phyloP scores from a whole-genome alignment of 1,284 basidiomycete species.

The Tilletia horrida region DNA sequence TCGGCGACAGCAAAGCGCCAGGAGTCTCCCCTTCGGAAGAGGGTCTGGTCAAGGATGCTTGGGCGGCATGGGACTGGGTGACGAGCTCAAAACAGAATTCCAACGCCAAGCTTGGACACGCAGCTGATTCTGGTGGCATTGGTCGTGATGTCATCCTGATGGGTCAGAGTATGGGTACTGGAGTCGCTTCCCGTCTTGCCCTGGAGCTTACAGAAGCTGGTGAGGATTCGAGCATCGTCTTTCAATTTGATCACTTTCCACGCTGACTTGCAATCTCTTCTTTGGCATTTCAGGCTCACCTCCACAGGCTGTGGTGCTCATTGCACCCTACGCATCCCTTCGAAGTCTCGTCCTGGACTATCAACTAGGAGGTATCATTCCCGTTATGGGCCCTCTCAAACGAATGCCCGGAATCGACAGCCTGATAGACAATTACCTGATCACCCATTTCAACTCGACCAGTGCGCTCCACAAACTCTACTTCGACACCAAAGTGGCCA shows the following conservation, averaged over 20 bases:
- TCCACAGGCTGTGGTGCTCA: slow-evolving; percentile 66
- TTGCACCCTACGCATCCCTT: slow-evolving; percentile 75
- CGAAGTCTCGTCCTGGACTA: slow-evolving; percentile 69
- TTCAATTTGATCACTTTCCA: no score
- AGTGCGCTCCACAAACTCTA: slow-evolving; percentile 25
- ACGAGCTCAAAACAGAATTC: slow-evolving; percentile 37
- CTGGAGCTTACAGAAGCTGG: slow-evolving; percentile 64
- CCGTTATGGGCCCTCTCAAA: slow-evolving; percentile 69
- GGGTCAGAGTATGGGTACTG: slow-evolving; percentile 80
- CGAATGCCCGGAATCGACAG: slow-evolving; percentile 69
- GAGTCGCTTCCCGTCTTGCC: slow-evolving; percentile 67
- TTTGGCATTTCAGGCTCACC: slow-evolving; percentile 33
- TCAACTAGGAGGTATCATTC: slow-evolving; percentile 61
- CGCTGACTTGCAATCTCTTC: not conserved
- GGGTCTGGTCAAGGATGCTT: slow-evolving; percentile 73
- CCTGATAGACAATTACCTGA: slow-evolving; percentile 62
- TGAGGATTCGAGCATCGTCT: slow-evolving; percentile 19
- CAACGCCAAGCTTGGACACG: not conserved
- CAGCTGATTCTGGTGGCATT: slow-evolving; percentile 53
- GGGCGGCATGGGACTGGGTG: slow-evolving; percentile 77
- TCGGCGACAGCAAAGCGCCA: slow-evolving; percentile 74
- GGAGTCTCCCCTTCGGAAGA: slow-evolving; percentile 63
- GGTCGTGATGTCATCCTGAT: slow-evolving; percentile 67
- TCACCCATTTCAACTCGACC: slow-evolving; percentile 61
- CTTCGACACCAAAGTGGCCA: not conserved